phyloP scores from a whole-genome alignment of 768 basidiomycete genomes.

The Mycena sanguinolenta region DNA sequence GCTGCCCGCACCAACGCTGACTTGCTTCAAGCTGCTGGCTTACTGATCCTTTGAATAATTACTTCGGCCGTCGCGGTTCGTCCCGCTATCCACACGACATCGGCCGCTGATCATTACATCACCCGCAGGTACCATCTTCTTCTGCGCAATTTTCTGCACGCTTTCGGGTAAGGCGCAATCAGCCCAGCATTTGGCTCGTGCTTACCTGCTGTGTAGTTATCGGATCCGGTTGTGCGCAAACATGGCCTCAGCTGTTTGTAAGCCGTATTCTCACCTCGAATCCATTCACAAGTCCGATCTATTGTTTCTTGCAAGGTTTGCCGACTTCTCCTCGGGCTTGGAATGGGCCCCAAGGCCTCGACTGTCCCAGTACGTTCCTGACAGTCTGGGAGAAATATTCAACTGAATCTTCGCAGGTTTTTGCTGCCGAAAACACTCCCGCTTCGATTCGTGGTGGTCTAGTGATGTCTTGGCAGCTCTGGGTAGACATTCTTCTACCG shows the following conservation, averaged over 20 bases:
- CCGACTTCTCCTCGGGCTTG: slow-evolving; percentile 42
- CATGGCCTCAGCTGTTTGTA: slow-evolving; percentile 51
- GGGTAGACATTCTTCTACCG: slow-evolving; percentile 45
- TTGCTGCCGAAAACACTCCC: slow-evolving; percentile 79
- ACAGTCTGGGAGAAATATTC: neutral
- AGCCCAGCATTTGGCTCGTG: neutral
- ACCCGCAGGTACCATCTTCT: slow-evolving; percentile 59
- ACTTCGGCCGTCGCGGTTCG: slow-evolving; percentile 52
- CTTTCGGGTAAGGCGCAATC: slow-evolving; percentile 20
- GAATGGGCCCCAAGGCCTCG: slow-evolving; percentile 68
- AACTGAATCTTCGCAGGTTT: slow-evolving; percentile 38
- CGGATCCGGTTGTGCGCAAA: slow-evolving; percentile 50
- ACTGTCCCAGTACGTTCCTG: slow-evolving; percentile 63
- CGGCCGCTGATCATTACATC: neutral
- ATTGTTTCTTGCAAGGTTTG: neutral
- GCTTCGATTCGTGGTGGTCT: slow-evolving; percentile 78
- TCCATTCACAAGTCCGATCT: neutral
- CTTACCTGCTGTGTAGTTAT: slow-evolving; percentile 35
- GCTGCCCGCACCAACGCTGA: neutral
- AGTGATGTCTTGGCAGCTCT: slow-evolving; percentile 83
- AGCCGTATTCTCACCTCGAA: slow-evolving; percentile 31
- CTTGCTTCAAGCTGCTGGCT: slow-evolving; percentile 66
- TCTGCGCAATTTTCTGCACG: slow-evolving; percentile 52
- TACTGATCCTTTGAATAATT: slow-evolving; percentile 68
- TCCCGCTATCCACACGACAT: neutral